Conservation (phyloP, 2,329 filamentous ascomycete species). For the Aspergillus sp. region DNA sequence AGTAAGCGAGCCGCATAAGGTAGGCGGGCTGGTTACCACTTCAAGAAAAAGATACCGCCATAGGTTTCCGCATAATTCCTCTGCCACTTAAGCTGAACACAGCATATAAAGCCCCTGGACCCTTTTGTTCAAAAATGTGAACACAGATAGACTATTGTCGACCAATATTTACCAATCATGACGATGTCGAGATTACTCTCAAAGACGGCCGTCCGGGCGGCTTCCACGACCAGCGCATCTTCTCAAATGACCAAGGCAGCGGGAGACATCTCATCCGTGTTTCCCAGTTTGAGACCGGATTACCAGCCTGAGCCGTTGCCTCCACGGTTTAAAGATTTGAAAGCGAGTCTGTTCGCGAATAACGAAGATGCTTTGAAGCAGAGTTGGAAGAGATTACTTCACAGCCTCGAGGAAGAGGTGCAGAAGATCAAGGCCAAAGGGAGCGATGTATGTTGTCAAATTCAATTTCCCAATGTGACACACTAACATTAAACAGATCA, state of each 20-base stretch:
- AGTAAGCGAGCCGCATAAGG: slow-evolving; percentile 4
- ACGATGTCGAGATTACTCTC: slow-evolving; percentile 24
- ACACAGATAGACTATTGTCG: too few relatives aligned
- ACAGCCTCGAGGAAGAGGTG: slow-evolving; percentile 34
- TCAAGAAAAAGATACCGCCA: slow-evolving; percentile 2
- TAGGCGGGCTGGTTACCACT: slow-evolving; percentile 11
- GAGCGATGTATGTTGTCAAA: slow-evolving; percentile 27
- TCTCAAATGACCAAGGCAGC: slow-evolving; percentile 36
- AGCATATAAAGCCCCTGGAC: slow-evolving; percentile 10
- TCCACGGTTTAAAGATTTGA: slow-evolving; percentile 36
- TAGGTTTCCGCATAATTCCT: slow-evolving; percentile 6
- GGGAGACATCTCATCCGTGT: slow-evolving; percentile 45
- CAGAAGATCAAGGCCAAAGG: slow-evolving; percentile 35
- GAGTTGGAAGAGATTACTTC: slow-evolving; percentile 39
- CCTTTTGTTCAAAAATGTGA: background rate
- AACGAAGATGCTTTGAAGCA: slow-evolving; percentile 33
- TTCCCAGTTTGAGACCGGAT: slow-evolving; percentile 39
- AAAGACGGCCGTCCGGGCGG: slow-evolving; percentile 21
- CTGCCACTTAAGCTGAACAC: background rate
- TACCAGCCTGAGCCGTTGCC: slow-evolving; percentile 38
- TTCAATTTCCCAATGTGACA: background rate
- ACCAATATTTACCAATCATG: slow-evolving; percentile 13
- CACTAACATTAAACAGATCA: slow-evolving; percentile 21
- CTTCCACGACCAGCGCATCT: slow-evolving; percentile 23
- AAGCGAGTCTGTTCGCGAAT: slow-evolving; percentile 30